These are phyloP conservation scores for Osmanthus fragrans DNA, from an alignment of 257 asterid species.

Conservation along the genomic window DNA sequence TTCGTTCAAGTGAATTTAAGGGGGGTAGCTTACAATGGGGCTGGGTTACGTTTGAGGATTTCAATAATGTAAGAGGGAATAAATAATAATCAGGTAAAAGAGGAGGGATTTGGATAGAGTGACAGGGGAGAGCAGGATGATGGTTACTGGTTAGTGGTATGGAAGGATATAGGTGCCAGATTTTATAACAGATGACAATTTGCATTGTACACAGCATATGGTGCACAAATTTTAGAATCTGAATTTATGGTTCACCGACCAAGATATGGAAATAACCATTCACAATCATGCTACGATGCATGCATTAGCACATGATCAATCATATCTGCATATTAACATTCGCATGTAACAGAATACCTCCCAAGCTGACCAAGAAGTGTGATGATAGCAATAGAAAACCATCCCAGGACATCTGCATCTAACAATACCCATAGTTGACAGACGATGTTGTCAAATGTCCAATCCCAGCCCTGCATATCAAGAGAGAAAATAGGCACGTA, in stretches of 20 bases:
- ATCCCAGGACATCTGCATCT: conserved; percentile 49
- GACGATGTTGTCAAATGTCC: conserved; percentile 61
- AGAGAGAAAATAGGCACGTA: not conserved
- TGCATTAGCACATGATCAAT: not conserved
- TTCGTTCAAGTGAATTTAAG: not conserved
- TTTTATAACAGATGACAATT: not conserved
- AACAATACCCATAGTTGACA: conserved; percentile 41
- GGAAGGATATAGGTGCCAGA: not conserved
- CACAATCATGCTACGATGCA: not conserved
- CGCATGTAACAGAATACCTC: conserved; percentile 49
- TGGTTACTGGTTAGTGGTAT: not conserved
- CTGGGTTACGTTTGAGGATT: not conserved
- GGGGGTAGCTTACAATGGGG: not conserved
- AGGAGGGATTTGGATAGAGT: not conserved
- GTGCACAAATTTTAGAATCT: conserved; percentile 6
- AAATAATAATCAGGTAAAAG: not conserved
- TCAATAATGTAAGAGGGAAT: not conserved
- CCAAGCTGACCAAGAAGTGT: conserved; percentile 84
- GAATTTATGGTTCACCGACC: not conserved
- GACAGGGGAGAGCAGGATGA: not conserved
- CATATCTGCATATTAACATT: not conserved
- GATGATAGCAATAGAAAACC: conserved; percentile 49
- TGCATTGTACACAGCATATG: not conserved
- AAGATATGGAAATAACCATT: not conserved
- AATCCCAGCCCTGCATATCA: conserved; percentile 77